Evolutionary conservation across 192 early-diverging fungal species (phyloP).

Genomic region (Podila epicladia): DNA sequence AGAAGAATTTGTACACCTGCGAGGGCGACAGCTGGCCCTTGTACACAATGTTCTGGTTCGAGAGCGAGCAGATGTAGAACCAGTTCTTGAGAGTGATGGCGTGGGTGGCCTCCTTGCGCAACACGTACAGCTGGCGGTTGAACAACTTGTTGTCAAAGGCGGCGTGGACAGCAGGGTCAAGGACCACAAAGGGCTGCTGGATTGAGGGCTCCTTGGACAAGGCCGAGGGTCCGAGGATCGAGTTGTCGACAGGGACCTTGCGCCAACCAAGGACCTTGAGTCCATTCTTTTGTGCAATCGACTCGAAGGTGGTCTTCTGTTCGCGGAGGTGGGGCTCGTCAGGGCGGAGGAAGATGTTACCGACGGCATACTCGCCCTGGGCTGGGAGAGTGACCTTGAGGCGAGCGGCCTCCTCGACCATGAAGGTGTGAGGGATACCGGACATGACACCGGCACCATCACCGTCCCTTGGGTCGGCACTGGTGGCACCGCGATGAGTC

Average conservation of each 20-base stretch:
- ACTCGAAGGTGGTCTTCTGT: slow-evolving; percentile 83
- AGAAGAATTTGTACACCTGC: slow-evolving; percentile 94
- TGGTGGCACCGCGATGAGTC: slow-evolving; percentile 95
- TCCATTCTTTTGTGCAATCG: slow-evolving; percentile 77
- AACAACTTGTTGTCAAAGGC: slow-evolving; percentile 70
- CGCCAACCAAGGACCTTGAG: slow-evolving; percentile 92
- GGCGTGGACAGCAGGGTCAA: slow-evolving; percentile 52
- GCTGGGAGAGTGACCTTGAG: slow-evolving; percentile 76
- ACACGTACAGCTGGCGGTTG: slow-evolving; percentile 86
- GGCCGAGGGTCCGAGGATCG: slow-evolving; percentile 90
- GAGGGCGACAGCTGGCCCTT: slow-evolving; percentile 96
- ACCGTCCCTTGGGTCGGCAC: slow-evolving; percentile 94
- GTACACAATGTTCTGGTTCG: slow-evolving; percentile 93
- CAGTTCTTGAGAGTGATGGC: slow-evolving; percentile 86
- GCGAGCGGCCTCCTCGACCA: slow-evolving; percentile 69
- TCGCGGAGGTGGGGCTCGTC: slow-evolving; percentile 66
- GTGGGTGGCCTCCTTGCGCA: slow-evolving; percentile 92
- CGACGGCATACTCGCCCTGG: slow-evolving; percentile 92
- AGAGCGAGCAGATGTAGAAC: slow-evolving; percentile 98
- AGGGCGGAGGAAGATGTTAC: slow-evolving; percentile 91
- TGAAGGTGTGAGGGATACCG: slow-evolving; percentile 91
- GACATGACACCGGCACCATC: slow-evolving; percentile 99
- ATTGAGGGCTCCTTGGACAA: slow-evolving; percentile 92
- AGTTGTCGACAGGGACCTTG: slow-evolving; percentile 82
- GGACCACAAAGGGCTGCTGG: slow-evolving; percentile 90